Evolutionary conservation across 2,329 filamentous ascomycete genomes (phyloP).

Genomic region (Ophiostoma ips): DNA sequence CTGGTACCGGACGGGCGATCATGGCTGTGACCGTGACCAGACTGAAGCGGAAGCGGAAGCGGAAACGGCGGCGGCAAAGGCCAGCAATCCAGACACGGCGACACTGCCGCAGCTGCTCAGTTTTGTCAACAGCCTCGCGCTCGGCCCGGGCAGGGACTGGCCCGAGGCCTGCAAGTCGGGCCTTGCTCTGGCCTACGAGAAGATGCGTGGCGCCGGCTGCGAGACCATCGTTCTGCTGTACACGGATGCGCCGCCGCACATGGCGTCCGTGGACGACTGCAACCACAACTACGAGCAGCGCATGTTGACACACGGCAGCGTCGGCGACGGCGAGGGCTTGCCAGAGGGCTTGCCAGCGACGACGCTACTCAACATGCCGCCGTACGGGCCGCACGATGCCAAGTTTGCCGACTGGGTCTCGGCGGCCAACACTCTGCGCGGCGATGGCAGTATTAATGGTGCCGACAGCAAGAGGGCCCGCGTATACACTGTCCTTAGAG

Average conservation of each 20-base stretch:
- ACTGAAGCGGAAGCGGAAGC: too few relatives aligned
- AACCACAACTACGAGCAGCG: neutral
- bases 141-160: slow-evolving; percentile 26
- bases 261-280: neutral
- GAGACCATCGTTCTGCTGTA: slow-evolving; percentile 37
- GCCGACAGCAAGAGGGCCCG: too few relatives aligned
- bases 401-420: slow-evolving; percentile 31
- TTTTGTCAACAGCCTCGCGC: slow-evolving; percentile 22
- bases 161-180: slow-evolving; percentile 36
- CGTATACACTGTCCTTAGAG: neutral
- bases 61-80: too few relatives aligned
- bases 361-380: neutral
- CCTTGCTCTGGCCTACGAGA: slow-evolving; percentile 29
- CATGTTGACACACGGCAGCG: neutral
- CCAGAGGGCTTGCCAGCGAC: too few relatives aligned
- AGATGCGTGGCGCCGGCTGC: slow-evolving; percentile 31
- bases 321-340: neutral
- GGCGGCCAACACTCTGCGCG: neutral
- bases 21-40: too few relatives aligned
- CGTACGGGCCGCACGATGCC: slow-evolving; percentile 21
- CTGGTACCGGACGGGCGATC: slow-evolving; percentile 24
- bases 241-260: slow-evolving; percentile 22
- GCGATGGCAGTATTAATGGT: too few relatives aligned
- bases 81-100: slow-evolving; percentile 8
- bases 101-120: slow-evolving; percentile 23